Evolutionary conservation across 2,329 filamentous ascomycete species (phyloP).

Genomic region (Ophiostoma sp.): DNA sequence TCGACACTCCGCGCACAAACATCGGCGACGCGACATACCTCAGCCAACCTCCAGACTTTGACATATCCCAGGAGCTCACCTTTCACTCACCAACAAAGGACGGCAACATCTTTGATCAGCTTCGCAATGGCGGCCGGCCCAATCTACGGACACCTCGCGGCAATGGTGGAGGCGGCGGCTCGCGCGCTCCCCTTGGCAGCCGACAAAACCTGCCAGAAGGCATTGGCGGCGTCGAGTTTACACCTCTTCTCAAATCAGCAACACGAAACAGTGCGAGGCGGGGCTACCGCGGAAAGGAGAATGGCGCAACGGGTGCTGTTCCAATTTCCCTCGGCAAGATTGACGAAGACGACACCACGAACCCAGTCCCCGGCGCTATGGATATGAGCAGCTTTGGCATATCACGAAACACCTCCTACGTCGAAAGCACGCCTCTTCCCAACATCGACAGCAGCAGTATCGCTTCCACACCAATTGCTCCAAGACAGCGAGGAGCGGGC

Average conservation of each 20-base stretch:
- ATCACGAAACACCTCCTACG: slow-evolving; percentile 58
- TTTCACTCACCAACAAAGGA: slow-evolving; percentile 76
- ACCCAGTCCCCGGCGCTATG: slow-evolving; percentile 52
- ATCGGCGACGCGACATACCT: slow-evolving; percentile 79
- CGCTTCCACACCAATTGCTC: slow-evolving; percentile 74
- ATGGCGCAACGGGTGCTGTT: slow-evolving; percentile 48
- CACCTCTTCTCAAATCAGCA: slow-evolving; percentile 81
- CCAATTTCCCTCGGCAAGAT: slow-evolving; percentile 67
- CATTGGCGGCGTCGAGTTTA: slow-evolving; percentile 74
- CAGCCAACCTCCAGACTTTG: slow-evolving; percentile 64
- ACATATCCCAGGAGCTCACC: slow-evolving; percentile 81
- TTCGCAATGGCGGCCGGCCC: slow-evolving; percentile 60
- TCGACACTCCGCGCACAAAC: slow-evolving; percentile 84
- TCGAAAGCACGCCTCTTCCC: slow-evolving; percentile 69
- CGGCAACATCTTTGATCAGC: slow-evolving; percentile 68
- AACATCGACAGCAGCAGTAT: slow-evolving; percentile 73
- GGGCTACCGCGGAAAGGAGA: slow-evolving; percentile 53
- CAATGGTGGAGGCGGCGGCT: slow-evolving; percentile 47
- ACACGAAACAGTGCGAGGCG: slow-evolving; percentile 65
- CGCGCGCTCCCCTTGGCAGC: slow-evolving; percentile 65
- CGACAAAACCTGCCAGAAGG: slow-evolving; percentile 64
- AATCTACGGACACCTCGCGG: slow-evolving; percentile 69
- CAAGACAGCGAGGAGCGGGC: slow-evolving; percentile 54
- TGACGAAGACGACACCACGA: slow-evolving; percentile 65
- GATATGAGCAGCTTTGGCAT: slow-evolving; percentile 67